Evolutionary conservation across 1,139 yeast species (phyloP), one percentile per base, ranked within the genome.

Genomic region (Pichia sp.): DNA sequence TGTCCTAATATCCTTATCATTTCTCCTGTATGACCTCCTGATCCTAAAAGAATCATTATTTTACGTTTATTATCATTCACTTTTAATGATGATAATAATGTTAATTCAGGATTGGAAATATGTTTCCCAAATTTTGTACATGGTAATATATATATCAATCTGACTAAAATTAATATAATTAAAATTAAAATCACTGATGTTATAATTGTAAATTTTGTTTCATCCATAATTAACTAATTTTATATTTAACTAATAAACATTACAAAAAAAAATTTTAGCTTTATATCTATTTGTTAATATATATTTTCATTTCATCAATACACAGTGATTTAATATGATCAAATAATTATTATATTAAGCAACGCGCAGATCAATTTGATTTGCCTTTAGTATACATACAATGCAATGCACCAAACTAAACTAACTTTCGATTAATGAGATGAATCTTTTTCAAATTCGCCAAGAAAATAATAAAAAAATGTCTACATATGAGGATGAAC

Each of bases 1-100:
- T 69, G 66, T 38, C 71, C 63, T 16, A 87, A 60, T 28, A 92
- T 68, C 34, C 92, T 69, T 28, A 89, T 61, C 95, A 92, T 87
- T 61, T 92, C 97, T 1, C 97, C 97, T 0, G 97, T 90, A 59
- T 92, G 98, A 1, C 97, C 98, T 0, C 89, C 98, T 2, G 94
- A 84, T 0, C 95, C 95, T 6, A 86, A 62, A 12, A 84, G 68
- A 1, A 83, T 67, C 74, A 82, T 70, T 22, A 79, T 11, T 22
- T 42, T 33, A n/a, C 10, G 23, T 33, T 33, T 25, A n/a, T 33
- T 12, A 6, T n/a, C 9, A 26, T 26, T 26, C 28, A 26, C 7
- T 26, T 9, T 9, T 9, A 6, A 6, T 6, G 9, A 26, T 26
- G 28, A 26, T 9, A 26, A 26, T 26, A 26, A 26, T 6, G 7